phyloP scores from a whole-genome alignment of 1,284 basidiomycete genomes.

The Chalciporus sp. region DNA sequence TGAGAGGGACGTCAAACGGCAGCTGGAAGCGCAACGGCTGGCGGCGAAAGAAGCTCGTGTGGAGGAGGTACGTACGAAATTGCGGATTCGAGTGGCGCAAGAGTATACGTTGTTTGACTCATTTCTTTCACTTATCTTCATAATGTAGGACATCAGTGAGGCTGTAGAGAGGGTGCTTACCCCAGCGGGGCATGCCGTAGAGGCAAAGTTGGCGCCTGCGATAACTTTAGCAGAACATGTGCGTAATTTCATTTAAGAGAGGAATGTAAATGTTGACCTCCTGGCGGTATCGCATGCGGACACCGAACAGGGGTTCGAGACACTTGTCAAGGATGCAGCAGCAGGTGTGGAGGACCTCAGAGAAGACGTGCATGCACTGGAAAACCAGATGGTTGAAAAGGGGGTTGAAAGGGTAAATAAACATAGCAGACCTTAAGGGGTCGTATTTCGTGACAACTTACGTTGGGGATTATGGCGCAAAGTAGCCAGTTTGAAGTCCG shows the following conservation, averaged over 20 bases:
- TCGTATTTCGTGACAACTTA: no score
- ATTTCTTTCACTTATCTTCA: background rate
- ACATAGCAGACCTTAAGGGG: background rate
- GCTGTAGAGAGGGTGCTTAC: background rate
- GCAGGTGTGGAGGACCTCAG: background rate
- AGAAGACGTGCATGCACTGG: background rate
- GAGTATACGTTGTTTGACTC: no score
- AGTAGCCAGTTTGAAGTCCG: background rate
- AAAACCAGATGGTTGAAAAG: background rate
- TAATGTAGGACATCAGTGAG: slow-evolving; percentile 7
- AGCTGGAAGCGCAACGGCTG: slow-evolving; percentile 19
- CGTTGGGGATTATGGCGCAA: background rate
- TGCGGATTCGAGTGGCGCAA: background rate
- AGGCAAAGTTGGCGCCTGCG: slow-evolving; percentile 1
- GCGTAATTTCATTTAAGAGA: background rate
- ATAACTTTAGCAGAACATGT: background rate
- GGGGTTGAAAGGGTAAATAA: background rate
- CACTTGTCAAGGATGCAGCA: slow-evolving; percentile 1
- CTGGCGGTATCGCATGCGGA: background rate
- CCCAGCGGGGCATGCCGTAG: background rate
- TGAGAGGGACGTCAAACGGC: slow-evolving; percentile 22
- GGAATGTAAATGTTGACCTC: background rate
- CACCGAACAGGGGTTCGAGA: slow-evolving; percentile 1
- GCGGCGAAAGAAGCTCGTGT: slow-evolving; percentile 1
- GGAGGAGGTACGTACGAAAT: slow-evolving; percentile 12